Evolutionary conservation across 73 alveolate species (phyloP).

Genomic region (Blepharisma japonicum): DNA sequence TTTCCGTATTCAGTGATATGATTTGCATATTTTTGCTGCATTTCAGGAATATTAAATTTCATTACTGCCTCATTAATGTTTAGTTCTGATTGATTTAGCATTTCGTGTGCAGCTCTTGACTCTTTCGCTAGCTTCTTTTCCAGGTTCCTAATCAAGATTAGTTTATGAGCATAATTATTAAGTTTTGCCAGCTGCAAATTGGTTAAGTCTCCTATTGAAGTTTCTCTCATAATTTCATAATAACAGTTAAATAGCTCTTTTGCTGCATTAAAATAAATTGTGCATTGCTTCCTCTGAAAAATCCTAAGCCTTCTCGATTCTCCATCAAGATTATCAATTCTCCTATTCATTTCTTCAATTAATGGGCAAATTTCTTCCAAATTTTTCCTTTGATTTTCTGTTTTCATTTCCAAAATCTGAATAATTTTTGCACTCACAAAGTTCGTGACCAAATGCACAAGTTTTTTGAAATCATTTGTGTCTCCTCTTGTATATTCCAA

Average conservation of each 20-base stretch:
- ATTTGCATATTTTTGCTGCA: background rate
- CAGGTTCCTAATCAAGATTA: background rate
- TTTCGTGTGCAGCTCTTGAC: background rate
- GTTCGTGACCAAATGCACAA: constrained; percentile 6
- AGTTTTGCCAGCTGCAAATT: constrained; percentile 12
- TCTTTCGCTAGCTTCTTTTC: constrained; percentile 15
- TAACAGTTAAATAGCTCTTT: constrained; percentile 4
- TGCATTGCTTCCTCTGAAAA: background rate
- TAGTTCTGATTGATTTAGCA: background rate
- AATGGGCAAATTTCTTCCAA: constrained; percentile 14
- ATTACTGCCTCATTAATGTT: background rate
- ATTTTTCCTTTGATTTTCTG: background rate
- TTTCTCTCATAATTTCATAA: constrained; percentile 17
- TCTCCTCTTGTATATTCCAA: background rate
- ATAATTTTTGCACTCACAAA: constrained; percentile 14
- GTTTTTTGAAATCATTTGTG: background rate
- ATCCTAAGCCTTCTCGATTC: constrained; percentile 3
- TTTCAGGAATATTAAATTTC: background rate
- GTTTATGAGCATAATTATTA: constrained; percentile 12
- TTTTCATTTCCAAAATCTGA: background rate
- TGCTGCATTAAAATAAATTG: background rate
- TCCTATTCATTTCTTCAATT: constrained; percentile 25
- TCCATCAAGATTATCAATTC: background rate
- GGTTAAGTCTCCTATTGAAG: background rate
- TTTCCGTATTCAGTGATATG: constrained; percentile 1